These are phyloP conservation scores for Apocynum venetum DNA, from an alignment of 257 asterid genomes.

Conservation along the genomic window DNA sequence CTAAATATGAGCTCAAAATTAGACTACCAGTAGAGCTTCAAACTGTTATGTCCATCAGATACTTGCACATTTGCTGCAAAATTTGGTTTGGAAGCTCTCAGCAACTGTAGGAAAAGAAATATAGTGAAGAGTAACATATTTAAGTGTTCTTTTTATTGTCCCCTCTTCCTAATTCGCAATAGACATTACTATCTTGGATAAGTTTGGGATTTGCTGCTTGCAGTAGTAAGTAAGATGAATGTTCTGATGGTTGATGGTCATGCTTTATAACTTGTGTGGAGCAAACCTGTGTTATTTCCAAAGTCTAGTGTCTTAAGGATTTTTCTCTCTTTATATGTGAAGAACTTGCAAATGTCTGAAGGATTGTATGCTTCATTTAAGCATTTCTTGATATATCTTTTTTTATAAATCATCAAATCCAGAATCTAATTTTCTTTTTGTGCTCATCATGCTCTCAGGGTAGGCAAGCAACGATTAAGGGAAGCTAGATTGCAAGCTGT, in stretches of 20 bases:
- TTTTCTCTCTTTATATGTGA: neutral
- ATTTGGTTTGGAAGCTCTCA: neutral
- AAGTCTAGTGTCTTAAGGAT: neutral
- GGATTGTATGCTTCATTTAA: neutral
- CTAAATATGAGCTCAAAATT: neutral
- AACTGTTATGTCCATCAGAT: neutral
- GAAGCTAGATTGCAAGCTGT: constrained; percentile 80
- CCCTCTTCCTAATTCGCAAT: neutral
- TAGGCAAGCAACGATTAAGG: constrained; percentile 77
- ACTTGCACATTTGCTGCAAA: neutral
- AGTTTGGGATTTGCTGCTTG: neutral
- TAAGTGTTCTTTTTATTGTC: neutral
- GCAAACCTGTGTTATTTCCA: neutral
- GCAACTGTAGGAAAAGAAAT: neutral
- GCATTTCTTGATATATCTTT: neutral
- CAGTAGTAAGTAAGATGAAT: neutral
- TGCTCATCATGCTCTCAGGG: constrained; percentile 35
- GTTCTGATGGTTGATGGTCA: neutral
- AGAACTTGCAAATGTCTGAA: neutral
- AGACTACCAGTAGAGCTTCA: neutral
- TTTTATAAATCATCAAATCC: neutral
- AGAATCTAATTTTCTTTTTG: constrained; percentile 6
- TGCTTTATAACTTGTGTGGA: neutral
- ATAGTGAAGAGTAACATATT: neutral
- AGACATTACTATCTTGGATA: neutral